These are phyloP conservation scores for Phaeosphaeriaceae sp. DNA, from an alignment of 2,329 filamentous ascomycete species.

Conservation along the genomic window DNA sequence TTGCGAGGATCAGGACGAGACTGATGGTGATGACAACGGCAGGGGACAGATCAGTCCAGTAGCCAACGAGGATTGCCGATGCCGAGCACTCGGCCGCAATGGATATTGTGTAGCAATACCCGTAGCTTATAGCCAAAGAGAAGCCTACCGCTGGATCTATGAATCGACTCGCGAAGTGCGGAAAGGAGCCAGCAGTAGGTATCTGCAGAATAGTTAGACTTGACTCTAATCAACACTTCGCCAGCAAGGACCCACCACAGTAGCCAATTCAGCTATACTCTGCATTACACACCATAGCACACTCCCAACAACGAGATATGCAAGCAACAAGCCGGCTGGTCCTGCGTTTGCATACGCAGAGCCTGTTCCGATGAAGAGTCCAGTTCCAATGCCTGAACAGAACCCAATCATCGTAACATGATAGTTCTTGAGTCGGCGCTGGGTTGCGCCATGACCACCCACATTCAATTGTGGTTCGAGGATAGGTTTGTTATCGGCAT, in stretches of 20 bases:
- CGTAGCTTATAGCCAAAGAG: slow-evolving; percentile 52
- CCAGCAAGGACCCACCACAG: slow-evolving; percentile 15
- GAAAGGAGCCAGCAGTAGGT: slow-evolving; percentile 60
- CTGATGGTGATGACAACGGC: slow-evolving; percentile 62
- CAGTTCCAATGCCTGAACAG: slow-evolving; percentile 28
- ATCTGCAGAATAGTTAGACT: slow-evolving; percentile 6
- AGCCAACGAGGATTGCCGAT: slow-evolving; percentile 47
- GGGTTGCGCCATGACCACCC: slow-evolving; percentile 25
- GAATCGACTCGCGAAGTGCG: slow-evolving; percentile 68
- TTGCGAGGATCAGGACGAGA: slow-evolving; percentile 57
- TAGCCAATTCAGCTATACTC: slow-evolving; percentile 67
- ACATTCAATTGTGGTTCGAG: slow-evolving; percentile 27
- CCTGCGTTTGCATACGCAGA: slow-evolving; percentile 40
- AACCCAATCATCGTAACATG: slow-evolving; percentile 31
- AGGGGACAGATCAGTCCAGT: slow-evolving; percentile 60
- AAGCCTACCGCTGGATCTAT: slow-evolving; percentile 69
- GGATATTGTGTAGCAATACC: slow-evolving; percentile 55
- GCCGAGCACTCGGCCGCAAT: slow-evolving; percentile 57
- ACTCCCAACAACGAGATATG: slow-evolving; percentile 61
- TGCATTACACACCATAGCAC: slow-evolving; percentile 68
- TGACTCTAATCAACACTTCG: not conserved
- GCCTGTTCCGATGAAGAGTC: slow-evolving; percentile 27
- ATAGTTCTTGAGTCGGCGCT: slow-evolving; percentile 22
- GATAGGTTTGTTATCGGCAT: slow-evolving; percentile 20
- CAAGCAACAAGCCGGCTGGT: slow-evolving; percentile 62